phyloP scores from a whole-genome alignment of 768 basidiomycete species.

The Cystobasidium ongulense region DNA sequence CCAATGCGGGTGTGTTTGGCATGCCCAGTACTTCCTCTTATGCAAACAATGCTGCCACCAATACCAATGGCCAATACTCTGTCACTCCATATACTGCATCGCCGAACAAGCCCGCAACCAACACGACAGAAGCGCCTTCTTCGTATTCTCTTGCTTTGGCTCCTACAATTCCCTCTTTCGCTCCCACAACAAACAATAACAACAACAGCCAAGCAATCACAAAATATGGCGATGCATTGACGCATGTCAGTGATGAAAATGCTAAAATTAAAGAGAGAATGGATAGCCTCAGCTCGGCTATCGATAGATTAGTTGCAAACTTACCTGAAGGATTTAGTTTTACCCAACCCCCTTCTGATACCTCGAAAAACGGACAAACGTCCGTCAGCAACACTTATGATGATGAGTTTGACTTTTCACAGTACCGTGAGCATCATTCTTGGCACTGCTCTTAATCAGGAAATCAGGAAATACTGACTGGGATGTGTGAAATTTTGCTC shows the following conservation, averaged over 20 bases:
- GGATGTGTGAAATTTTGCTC: background rate
- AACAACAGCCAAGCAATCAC: constrained; percentile 20
- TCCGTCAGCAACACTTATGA: background rate
- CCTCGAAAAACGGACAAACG: background rate
- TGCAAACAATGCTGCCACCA: background rate
- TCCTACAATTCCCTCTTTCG: background rate
- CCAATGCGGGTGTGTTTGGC: background rate
- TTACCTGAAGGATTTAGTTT: constrained; percentile 14
- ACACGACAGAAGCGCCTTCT: background rate
- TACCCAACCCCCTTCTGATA: background rate
- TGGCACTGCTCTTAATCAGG: too few species aligned
- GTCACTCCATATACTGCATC: background rate
- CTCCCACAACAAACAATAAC: background rate
- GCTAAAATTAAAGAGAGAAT: constrained; percentile 17
- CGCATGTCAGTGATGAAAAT: constrained; percentile 5
- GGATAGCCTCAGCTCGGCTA: background rate
- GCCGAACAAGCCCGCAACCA: background rate
- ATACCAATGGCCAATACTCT: background rate
- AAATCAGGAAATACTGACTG: too few species aligned
- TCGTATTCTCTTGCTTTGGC: background rate
- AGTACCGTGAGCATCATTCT: constrained; percentile 13
- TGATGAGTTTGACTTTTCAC: constrained; percentile 29
- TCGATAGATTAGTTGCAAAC: constrained; percentile 18
- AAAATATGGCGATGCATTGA: constrained; percentile 9
- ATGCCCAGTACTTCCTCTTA: background rate